These are phyloP conservation scores for Talaromyces proteolyticus DNA, from an alignment of 495 filamentous ascomycete species.

Conservation along the genomic window DNA sequence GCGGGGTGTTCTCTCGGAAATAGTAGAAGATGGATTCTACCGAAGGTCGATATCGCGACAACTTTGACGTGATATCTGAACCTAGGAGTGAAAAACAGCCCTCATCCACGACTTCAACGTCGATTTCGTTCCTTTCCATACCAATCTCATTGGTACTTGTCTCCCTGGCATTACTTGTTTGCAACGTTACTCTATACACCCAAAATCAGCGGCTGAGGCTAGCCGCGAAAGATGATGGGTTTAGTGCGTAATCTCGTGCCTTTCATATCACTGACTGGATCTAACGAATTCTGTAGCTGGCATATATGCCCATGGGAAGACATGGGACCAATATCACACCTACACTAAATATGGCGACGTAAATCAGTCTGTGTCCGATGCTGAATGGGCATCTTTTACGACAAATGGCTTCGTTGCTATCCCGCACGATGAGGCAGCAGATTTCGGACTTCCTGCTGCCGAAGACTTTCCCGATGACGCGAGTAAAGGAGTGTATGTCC, in stretches of 20 bases:
- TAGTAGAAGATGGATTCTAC: neutral
- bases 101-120: neutral
- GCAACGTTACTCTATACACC: neutral
- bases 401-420: conserved; percentile 15
- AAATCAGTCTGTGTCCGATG: neutral
- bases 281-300: neutral
- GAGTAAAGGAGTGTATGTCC: conserved; percentile 12
- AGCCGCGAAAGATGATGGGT: neutral
- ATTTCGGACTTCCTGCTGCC: conserved; percentile 3
- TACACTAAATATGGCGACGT: conserved; percentile 6
- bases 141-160: neutral
- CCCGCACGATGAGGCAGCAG: conserved; percentile 6
- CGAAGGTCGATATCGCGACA: neutral
- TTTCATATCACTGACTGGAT: neutral
- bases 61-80: neutral
- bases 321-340: conserved; percentile 2
- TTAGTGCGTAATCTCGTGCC: neutral
- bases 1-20: neutral
- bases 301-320: neutral
- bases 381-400: neutral
- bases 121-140: neutral
- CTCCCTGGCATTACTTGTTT: conserved; percentile 5
- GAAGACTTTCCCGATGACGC: conserved; percentile 10
- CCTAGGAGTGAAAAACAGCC: neutral
- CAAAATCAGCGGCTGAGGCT: conserved; percentile 1